These are phyloP conservation scores for Naganishia liquefaciens DNA, from an alignment of 1,284 basidiomycete genomes.

Conservation along the genomic window DNA sequence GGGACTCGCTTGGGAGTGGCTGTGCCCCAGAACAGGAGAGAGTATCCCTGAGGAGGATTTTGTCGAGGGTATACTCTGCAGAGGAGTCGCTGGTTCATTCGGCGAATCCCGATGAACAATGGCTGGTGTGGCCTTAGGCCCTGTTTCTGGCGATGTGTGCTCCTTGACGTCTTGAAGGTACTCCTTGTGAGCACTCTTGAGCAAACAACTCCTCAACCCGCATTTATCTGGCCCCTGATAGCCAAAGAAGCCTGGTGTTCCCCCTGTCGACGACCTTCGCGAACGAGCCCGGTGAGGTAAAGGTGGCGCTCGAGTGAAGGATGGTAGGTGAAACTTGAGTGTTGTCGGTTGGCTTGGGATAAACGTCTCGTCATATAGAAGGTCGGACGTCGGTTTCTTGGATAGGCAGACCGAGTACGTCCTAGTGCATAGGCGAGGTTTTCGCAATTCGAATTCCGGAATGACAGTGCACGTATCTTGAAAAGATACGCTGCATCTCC, in stretches of 20 bases:
- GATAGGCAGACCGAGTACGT: conserved; percentile 23
- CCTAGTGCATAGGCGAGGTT: conserved; percentile 18
- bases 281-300: not conserved
- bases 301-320: conserved; percentile 15
- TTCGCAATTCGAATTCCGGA: conserved; percentile 3
- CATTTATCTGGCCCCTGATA: conserved; percentile 17
- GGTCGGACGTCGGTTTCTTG: conserved; percentile 7
- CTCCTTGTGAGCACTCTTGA: conserved; percentile 4
- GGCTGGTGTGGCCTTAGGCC: conserved; percentile 2
- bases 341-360: conserved; percentile 20
- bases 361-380: conserved; percentile 23
- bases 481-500: conserved; percentile 14
- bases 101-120: conserved; percentile 9
- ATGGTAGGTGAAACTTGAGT: conserved; percentile 9
- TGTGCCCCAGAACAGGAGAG: conserved; percentile 3
- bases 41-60: conserved; percentile 1
- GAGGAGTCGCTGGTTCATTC: not conserved
- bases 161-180: not conserved
- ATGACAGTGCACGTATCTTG: conserved; percentile 26
- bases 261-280: conserved; percentile 20
- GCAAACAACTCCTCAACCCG: conserved; percentile 20
- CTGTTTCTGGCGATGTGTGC: not conserved
- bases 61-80: not conserved
- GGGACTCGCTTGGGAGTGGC: not conserved
- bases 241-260: conserved; percentile 18